Base-by-base conservation (phyloP, 345 rosid species). In the Geranium rotundifolium region DNA sequence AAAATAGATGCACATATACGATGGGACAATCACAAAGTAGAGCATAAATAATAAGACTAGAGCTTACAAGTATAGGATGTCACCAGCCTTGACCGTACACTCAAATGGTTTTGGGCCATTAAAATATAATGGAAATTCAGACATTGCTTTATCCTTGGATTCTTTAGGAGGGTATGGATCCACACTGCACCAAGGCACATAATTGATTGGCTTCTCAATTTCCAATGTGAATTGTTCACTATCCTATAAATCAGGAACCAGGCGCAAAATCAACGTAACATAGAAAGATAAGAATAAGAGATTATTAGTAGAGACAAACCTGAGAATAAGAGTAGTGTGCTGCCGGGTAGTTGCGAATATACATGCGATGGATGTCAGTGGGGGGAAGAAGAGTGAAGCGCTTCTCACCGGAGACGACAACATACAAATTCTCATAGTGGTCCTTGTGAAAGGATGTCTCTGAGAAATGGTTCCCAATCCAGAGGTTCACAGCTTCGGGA, bases 401-500 rank as follows among this genome's bases (percentile, higher is more conserved):
- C 79, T 91, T 89, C 82, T 91, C 77, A 31, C 95, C 95, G 0
- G 87, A 84, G 54, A 89, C 85, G 16, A 91, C 96, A 6, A 87
- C 95, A 62, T 89, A 91, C 0, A 91, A 75, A 61, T 91, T 91
- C 87, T 91, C 95, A 50, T 86, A 91, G 58, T 91, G 96, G 62
- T 91, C 95, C 81, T 87, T 91, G 56, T 91, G 98, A 56, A 91
- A 91, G 0, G 87, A 86, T 17, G 95, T 89, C 72, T 80, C 82
- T 0, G 95, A 89, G 19, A 68, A 67, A 62, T 81, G 78, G 73
- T 83, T 89, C 20, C 96, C 95, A 59, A 91, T 81, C 96, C 98
- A 91, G 63, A 91, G 82, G 65, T 91, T 91, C n/a, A 91, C 90
- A 16, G 98, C 96, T 70, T 91, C 96, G 4, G 96, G 98, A 13